These are phyloP conservation scores for Hemileccinum rubropunctum DNA, from an alignment of 768 basidiomycete genomes.

Conservation along the genomic window DNA sequence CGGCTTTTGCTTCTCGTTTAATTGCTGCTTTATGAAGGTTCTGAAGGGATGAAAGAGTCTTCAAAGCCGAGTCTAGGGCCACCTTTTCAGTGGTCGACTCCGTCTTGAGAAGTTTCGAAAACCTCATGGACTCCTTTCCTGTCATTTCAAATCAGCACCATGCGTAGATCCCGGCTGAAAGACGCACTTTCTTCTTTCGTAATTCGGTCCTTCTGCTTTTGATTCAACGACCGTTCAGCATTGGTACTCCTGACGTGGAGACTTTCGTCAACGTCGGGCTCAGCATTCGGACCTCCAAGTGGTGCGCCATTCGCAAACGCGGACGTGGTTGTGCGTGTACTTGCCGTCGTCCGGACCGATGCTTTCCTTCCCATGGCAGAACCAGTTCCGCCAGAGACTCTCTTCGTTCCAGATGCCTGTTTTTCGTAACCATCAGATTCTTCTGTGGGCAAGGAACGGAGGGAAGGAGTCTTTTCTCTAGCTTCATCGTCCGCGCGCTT, in stretches of 20 bases:
- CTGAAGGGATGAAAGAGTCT: conserved; percentile 66
- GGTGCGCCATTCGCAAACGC: conserved; percentile 57
- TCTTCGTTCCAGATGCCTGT: background rate
- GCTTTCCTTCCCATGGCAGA: conserved; percentile 11
- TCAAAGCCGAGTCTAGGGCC: conserved; percentile 57
- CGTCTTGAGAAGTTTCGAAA: conserved; percentile 67
- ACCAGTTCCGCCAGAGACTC: background rate
- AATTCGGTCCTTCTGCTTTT: conserved; percentile 52
- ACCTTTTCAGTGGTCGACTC: conserved; percentile 70
- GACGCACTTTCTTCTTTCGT: conserved; percentile 49
- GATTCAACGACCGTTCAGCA: conserved; percentile 48
- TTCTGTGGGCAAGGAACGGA: conserved; percentile 25
- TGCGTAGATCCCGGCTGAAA: background rate
- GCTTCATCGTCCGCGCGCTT: background rate
- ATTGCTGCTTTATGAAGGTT: conserved; percentile 65
- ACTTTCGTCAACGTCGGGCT: conserved; percentile 40
- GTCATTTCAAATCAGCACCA: background rate
- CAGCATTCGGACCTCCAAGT: conserved; percentile 46
- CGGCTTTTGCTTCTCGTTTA: conserved; percentile 61
- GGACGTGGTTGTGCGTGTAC: conserved; percentile 15
- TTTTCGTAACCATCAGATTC: conserved; percentile 3
- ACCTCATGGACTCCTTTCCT: conserved; percentile 58
- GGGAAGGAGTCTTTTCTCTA: conserved; percentile 11
- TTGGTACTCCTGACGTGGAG: conserved; percentile 40
- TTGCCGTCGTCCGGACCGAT: conserved; percentile 24